Base-by-base conservation (phyloP, 305 asterid species). In the Fraxinus xanthoxyloides region DNA sequence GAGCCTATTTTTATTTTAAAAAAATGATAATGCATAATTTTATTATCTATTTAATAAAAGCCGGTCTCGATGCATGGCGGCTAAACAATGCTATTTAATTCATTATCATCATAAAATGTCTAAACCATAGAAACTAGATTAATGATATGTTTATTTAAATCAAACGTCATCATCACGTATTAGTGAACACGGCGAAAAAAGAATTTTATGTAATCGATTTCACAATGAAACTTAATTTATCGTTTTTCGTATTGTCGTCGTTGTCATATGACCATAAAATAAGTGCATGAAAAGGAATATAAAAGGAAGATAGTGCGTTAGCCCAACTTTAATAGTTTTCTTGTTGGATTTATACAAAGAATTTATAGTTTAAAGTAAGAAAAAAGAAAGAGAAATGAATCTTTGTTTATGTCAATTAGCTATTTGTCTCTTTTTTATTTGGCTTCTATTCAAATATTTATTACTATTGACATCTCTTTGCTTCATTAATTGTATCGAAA, bases 401-500 rank as follows among this genome's bases (percentile, higher is more conserved):
- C 90, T 81, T 84, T 80, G 87, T 84, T 81, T 48, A 79, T 87
- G 91, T 86, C 93, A 78, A 77, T 72, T 87, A 86, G 90, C 87
- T 77, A 84, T 69, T 86, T 85, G 86, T 79, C 85, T 32, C 54
- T 61, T 84, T 38, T 32, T 72, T 72, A 32, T 72, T 79, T 78
- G 67, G 23, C 82, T 24, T 61, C 19, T n/a, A 79, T 80, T 70
- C 31, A 59, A 46, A 61, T 61, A 61, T 61, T 61, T 61, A 61
- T 21, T 59, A 59, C 69, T 59, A 7, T 21, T 59, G 69, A 21
- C 69, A 59, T 59, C 65, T 56, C 24, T 82, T 81, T 84, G 82
- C 67, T 87, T 72, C 93, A 78, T 92, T 81, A 83, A 87, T 89
- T 80, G 79, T 87, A 91, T 90, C 94, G 92, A 86, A 65, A 24